Evolutionary conservation across 495 filamentous ascomycete species (phyloP).

Genomic region (Delitschia confertaspora): DNA sequence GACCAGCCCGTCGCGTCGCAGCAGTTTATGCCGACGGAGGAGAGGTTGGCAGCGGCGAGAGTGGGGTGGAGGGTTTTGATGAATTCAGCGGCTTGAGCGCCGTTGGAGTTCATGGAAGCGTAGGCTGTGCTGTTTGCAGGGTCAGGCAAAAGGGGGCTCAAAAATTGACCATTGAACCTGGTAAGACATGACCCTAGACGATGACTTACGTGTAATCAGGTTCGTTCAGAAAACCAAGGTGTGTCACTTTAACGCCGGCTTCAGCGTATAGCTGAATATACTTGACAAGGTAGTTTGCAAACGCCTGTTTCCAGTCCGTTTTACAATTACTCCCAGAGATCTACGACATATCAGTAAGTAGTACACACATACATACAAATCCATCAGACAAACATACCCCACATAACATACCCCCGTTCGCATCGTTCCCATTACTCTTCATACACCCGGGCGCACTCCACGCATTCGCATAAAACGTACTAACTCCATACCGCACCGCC

Average conservation of each 20-base stretch:
- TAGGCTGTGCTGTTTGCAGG: slow-evolving; percentile 8
- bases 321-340: slow-evolving; percentile 15
- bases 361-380: no score
- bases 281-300: slow-evolving; percentile 23
- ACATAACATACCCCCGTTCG: slow-evolving; percentile 20
- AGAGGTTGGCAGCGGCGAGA: slow-evolving; percentile 12
- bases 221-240: slow-evolving; percentile 25
- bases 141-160: background rate
- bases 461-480: slow-evolving; percentile 21
- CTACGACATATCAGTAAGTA: no score
- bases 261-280: slow-evolving; percentile 22
- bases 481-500: slow-evolving; percentile 21
- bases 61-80: slow-evolving; percentile 22
- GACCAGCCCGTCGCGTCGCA: slow-evolving; percentile 25
- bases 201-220: slow-evolving; percentile 12
- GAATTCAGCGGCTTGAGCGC: slow-evolving; percentile 24
- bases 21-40: slow-evolving; percentile 23
- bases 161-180: background rate
- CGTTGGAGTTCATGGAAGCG: slow-evolving; percentile 19
- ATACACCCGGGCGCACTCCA: slow-evolving; percentile 25
- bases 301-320: slow-evolving; percentile 22
- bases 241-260: slow-evolving; percentile 17
- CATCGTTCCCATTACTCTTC: slow-evolving; percentile 22
- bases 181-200: background rate
- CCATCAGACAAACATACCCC: slow-evolving; percentile 17